These are phyloP conservation scores for Rubroshorea leprosula DNA, from an alignment of 345 rosid species.

Conservation along the genomic window DNA sequence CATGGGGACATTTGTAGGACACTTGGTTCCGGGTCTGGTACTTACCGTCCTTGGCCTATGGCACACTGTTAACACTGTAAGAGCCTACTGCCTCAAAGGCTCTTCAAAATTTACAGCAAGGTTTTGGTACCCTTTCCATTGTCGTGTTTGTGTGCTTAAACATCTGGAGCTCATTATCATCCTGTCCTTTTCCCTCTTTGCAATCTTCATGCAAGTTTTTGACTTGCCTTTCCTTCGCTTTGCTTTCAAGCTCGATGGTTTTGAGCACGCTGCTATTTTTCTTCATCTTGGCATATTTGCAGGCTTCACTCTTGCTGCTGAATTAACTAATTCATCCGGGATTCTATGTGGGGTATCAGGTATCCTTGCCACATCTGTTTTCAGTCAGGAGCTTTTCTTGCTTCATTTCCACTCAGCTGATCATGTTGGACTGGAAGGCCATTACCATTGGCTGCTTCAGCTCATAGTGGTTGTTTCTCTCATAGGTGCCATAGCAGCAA, in stretches of 20 bases:
- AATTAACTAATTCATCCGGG: constrained; percentile 40
- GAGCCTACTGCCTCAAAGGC: constrained; percentile 57
- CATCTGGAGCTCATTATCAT: constrained; percentile 54
- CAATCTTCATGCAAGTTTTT: constrained; percentile 47
- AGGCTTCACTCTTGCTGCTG: constrained; percentile 55
- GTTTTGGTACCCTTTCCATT: constrained; percentile 51
- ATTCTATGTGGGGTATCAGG: constrained; percentile 46
- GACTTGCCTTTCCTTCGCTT: constrained; percentile 51
- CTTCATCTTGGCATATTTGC: constrained; percentile 74
- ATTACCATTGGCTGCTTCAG: constrained; percentile 86
- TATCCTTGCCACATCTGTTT: constrained; percentile 56
- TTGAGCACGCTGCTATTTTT: constrained; percentile 86
- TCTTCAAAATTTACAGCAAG: constrained; percentile 36
- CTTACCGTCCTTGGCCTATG: constrained; percentile 70
- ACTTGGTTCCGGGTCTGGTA: constrained; percentile 63
- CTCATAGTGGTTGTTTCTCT: constrained; percentile 62
- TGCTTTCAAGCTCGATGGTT: constrained; percentile 49
- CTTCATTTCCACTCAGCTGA: constrained; percentile 86
- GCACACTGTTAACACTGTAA: constrained; percentile 65
- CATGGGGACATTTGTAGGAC: constrained; percentile 75
- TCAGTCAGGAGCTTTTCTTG: constrained; percentile 77
- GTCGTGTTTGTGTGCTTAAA: constrained; percentile 33
- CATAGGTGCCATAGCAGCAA: constrained; percentile 42
- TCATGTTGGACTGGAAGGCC: constrained; percentile 84
- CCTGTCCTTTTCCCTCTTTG: constrained; percentile 49